Percentiles rank a stretch among this genome's conserved stretches.
Conservation (phyloP, 768 basidiomycete species). For the Leccinum disarticulatum region DNA sequence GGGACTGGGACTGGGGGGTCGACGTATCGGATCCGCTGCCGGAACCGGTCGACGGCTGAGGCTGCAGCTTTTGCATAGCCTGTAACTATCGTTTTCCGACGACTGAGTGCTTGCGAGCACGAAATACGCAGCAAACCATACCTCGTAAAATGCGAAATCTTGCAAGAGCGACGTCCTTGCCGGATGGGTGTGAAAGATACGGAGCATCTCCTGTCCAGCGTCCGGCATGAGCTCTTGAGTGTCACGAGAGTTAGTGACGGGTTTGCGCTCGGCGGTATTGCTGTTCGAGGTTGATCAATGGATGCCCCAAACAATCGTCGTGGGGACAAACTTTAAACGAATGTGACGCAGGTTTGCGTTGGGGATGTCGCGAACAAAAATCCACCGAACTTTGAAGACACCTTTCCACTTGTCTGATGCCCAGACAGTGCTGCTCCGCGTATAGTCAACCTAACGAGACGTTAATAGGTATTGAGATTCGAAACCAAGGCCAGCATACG, state of each 20-base stretch:
- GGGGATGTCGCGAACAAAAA: conserved; percentile 94
- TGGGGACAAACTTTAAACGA: conserved; percentile 61
- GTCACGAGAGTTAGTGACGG: conserved; percentile 96
- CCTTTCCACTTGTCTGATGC: conserved; percentile 99
- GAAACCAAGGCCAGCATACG: conserved; percentile 41
- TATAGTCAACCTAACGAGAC: conserved; percentile 75
- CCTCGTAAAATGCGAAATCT: conserved; percentile 92
- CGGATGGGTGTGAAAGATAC: conserved; percentile 92
- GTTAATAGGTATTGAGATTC: conserved; percentile 1
- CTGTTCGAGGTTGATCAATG: conserved; percentile 40
- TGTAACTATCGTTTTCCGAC: conserved; percentile 54
- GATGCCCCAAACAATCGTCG: conserved; percentile 1
- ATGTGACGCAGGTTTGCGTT: conserved; percentile 89
- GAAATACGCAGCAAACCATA: conserved; percentile 35
- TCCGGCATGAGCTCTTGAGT: conserved; percentile 96
- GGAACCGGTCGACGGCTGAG: conserved; percentile 30
- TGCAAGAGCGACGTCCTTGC: conserved; percentile 91
- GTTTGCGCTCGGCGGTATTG: conserved; percentile 97
- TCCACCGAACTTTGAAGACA: conserved; percentile 97
- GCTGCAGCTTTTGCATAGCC: conserved; percentile 71
- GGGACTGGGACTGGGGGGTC: conserved; percentile 37
- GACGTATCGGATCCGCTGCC: conserved; percentile 27
- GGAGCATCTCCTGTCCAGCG: conserved; percentile 94
- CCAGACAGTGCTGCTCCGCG: conserved; percentile 95
- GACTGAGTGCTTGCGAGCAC: conserved; percentile 6